Conservation (phyloP, 179 eudicot genomes). For the Gypsophila paniculata region DNA sequence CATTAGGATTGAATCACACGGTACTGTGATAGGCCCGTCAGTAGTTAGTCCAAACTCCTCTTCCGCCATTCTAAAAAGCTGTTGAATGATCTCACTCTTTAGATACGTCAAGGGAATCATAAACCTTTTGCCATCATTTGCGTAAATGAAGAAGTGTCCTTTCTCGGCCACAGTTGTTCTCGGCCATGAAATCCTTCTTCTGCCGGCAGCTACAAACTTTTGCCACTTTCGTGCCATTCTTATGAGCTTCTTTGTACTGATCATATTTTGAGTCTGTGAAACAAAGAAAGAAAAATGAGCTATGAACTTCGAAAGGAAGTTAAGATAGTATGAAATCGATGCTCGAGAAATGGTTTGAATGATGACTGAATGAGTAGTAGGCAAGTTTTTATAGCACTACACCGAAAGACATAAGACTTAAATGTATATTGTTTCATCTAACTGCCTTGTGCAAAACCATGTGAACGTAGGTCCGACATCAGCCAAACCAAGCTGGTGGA, state of each 20-base stretch:
- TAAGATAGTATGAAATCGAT: background rate
- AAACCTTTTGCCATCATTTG: slow-evolving; percentile 17
- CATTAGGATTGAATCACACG: slow-evolving; percentile 7
- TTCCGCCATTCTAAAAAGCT: slow-evolving; percentile 12
- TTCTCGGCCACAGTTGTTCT: background rate
- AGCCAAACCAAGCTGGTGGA: background rate
- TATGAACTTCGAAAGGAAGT: background rate
- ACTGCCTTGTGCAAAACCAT: background rate
- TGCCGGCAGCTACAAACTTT: background rate
- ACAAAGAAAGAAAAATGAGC: background rate
- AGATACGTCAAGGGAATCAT: slow-evolving; percentile 19
- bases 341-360: background rate
- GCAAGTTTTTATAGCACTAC: background rate
- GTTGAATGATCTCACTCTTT: slow-evolving; percentile 9
- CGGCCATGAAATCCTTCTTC: slow-evolving; percentile 11
- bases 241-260: background rate
- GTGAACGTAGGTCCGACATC: background rate
- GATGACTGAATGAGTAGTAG: background rate
- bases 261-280: background rate
- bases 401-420: background rate
- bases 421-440: background rate
- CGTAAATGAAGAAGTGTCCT: slow-evolving; percentile 20
- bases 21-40: background rate
- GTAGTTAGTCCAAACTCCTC: background rate
- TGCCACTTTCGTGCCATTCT: slow-evolving; percentile 5